phyloP scores from a whole-genome alignment of 805 yeast genomes.

The Lachancea meyersii region DNA sequence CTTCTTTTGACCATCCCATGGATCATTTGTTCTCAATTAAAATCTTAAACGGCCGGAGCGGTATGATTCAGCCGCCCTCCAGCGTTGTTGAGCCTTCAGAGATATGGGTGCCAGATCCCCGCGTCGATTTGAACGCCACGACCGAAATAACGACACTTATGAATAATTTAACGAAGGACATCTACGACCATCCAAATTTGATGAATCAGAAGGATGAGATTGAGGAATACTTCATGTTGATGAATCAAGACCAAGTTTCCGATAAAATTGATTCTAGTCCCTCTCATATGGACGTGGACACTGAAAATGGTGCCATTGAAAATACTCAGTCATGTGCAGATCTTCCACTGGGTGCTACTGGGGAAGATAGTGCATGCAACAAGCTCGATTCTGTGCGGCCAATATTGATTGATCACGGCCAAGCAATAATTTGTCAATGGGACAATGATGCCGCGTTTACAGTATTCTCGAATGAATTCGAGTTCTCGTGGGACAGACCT shows the following conservation, averaged over 20 bases:
- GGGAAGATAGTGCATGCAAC: neutral
- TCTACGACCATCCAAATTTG: constrained; percentile 19
- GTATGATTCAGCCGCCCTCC: neutral
- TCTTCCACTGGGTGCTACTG: neutral
- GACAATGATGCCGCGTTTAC: constrained; percentile 39
- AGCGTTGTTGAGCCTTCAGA: neutral
- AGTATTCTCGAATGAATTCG: constrained; percentile 48
- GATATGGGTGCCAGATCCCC: constrained; percentile 25
- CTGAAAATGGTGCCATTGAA: neutral
- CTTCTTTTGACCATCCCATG: constrained; percentile 11
- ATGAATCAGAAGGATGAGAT: constrained; percentile 2
- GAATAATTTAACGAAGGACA: constrained; percentile 18
- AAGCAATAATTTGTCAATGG: constrained; percentile 66
- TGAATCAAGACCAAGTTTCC: neutral
- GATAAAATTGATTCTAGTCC: neutral
- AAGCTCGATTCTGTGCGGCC: neutral
- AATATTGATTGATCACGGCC: constrained; percentile 28
- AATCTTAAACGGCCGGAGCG: neutral
- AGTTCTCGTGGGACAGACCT: constrained; percentile 52
- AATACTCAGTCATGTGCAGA: neutral
- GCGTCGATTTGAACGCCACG: constrained; percentile 14
- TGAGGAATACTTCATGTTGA: constrained; percentile 3
- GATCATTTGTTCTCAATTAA: constrained; percentile 22
- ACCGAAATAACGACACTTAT: constrained; percentile 14
- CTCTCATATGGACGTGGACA: constrained; percentile 8